Percentiles rank a stretch among this genome's conserved stretches.
These are phyloP conservation scores for Tricholoma saponaceum DNA, from an alignment of 768 basidiomycete genomes.

Conservation along the genomic window DNA sequence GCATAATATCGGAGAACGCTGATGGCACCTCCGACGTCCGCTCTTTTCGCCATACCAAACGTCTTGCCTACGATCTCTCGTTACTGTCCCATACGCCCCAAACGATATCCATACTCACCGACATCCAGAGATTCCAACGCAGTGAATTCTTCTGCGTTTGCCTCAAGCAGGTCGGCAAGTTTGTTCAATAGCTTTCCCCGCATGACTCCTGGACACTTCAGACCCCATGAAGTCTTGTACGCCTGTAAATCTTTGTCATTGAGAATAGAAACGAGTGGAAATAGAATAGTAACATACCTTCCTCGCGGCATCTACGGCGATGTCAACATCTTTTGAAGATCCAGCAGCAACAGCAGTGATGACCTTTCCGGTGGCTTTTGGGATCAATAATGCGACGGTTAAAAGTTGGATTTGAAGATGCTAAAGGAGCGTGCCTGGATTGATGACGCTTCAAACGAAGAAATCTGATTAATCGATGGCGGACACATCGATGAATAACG, in stretches of 20 bases:
- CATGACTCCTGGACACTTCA: constrained; percentile 34
- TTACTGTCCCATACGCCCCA: not conserved
- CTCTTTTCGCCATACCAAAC: constrained; percentile 36
- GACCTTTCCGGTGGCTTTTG: not conserved
- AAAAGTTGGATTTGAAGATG: not conserved
- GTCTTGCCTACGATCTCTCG: constrained; percentile 15
- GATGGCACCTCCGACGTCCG: constrained; percentile 40
- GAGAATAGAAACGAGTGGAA: not conserved
- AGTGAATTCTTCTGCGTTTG: constrained; percentile 50
- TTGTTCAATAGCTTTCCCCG: constrained; percentile 49
- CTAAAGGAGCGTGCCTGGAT: not conserved
- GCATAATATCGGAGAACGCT: constrained; percentile 62
- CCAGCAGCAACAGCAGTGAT: not conserved
- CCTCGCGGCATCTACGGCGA: not conserved
- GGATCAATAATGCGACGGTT: not conserved
- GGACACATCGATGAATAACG: constrained; percentile 17
- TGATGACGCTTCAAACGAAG: not conserved
- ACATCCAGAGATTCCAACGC: constrained; percentile 61
- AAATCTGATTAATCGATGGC: no score
- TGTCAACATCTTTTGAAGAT: not conserved
- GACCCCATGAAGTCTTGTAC: constrained; percentile 17
- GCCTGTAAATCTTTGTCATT: not conserved
- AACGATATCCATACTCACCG: constrained; percentile 24
- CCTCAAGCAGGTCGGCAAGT: constrained; percentile 54
- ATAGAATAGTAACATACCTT: not conserved